Evolutionary conservation across 2,329 filamentous ascomycete genomes (phyloP).

Genomic region (Pyrenophora seminiperda): DNA sequence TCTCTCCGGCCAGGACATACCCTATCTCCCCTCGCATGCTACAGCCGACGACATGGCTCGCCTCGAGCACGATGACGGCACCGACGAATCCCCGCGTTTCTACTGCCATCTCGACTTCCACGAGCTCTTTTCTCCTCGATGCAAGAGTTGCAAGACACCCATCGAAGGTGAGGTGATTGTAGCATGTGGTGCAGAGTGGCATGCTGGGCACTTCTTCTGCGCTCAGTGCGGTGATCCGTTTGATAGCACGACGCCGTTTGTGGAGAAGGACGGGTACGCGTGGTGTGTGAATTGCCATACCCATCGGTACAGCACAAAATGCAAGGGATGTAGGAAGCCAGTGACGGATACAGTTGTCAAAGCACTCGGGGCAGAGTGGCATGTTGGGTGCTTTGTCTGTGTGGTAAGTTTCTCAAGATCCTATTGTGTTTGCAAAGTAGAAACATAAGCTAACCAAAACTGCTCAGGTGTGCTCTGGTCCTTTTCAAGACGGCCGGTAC

Average conservation of each 20-base stretch:
- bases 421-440: no score
- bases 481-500: conserved; percentile 66
- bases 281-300: conserved; percentile 97
- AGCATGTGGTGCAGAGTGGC: conserved; percentile 93
- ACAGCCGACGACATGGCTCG: conserved; percentile 65
- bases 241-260: conserved; percentile 72
- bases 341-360: conserved; percentile 90
- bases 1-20: conserved; percentile 57
- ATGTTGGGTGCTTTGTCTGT: conserved; percentile 89
- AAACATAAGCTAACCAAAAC: background rate
- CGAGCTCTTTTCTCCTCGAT: conserved; percentile 88
- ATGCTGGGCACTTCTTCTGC: conserved; percentile 98
- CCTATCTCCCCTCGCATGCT: conserved; percentile 42
- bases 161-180: conserved; percentile 95
- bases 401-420: conserved; percentile 50
- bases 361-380: conserved; percentile 91
- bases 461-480: conserved; percentile 63
- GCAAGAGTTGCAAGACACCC: conserved; percentile 94
- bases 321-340: conserved; percentile 79
- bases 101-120: conserved; percentile 99
- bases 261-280: conserved; percentile 96
- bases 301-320: conserved; percentile 87
- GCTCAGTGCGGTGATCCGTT: conserved; percentile 92
- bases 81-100: conserved; percentile 73
- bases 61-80: conserved; percentile 64